phyloP scores from a whole-genome alignment of 2,329 filamentous ascomycete species.

The Arthroderma sp. region DNA sequence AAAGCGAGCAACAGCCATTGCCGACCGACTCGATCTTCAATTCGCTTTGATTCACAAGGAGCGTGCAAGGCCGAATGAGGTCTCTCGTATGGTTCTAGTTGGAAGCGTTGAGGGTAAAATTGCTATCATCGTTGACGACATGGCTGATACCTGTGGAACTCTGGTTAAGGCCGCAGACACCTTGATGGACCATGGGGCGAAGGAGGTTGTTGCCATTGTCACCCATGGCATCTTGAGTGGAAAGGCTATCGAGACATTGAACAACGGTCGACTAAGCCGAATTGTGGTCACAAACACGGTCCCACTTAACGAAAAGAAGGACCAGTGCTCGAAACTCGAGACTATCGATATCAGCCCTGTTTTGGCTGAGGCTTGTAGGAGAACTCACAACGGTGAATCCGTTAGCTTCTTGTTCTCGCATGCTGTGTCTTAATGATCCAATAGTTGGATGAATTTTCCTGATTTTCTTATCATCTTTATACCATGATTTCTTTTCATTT shows the following conservation, averaged over 20 bases:
- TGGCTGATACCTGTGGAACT: conserved; percentile 93
- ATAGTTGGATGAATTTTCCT: neutral
- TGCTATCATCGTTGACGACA: conserved; percentile 93
- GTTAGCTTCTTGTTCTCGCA: conserved; percentile 42
- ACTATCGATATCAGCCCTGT: conserved; percentile 89
- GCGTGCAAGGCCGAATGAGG: conserved; percentile 78
- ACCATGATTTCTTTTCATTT: neutral
- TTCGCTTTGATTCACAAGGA: conserved; percentile 98
- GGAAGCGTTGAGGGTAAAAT: conserved; percentile 84
- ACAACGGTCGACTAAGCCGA: conserved; percentile 61
- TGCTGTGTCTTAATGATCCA: conserved; percentile 28
- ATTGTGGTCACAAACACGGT: conserved; percentile 88
- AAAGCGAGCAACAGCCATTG: conserved; percentile 87
- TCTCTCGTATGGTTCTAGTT: conserved; percentile 89
- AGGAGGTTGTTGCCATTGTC: conserved; percentile 84
- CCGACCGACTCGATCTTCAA: conserved; percentile 75
- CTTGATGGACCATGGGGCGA: conserved; percentile 73
- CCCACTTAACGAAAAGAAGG: conserved; percentile 67
- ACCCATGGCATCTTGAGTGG: conserved; percentile 87
- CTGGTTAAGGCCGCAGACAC: conserved; percentile 79
- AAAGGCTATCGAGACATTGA: conserved; percentile 75
- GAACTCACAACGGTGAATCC: conserved; percentile 42
- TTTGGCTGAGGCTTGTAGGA: conserved; percentile 38
- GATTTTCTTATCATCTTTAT: neutral
- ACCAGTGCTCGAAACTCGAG: conserved; percentile 64